Evolutionary conservation across 2,329 filamentous ascomycete genomes (phyloP).

Genomic region (Sporothrix pseudoabietina): DNA sequence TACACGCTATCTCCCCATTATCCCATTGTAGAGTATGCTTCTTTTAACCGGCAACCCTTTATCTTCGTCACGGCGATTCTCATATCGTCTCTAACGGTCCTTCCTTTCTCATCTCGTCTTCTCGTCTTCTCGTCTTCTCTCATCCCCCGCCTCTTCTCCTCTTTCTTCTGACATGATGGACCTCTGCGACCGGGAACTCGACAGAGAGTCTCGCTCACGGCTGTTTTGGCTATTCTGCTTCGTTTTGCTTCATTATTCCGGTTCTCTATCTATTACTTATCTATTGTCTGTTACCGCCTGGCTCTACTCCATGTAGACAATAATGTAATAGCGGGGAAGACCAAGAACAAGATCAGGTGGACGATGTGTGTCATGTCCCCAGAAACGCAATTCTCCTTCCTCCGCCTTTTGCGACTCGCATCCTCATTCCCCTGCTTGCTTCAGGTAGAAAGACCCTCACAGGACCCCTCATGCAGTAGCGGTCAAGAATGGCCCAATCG

Average conservation of each 20-base stretch:
- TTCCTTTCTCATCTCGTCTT: no score
- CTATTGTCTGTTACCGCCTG: background rate
- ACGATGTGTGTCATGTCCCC: background rate
- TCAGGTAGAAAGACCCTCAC: background rate
- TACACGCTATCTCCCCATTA: background rate
- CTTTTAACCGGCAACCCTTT: background rate
- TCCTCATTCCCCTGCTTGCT: background rate
- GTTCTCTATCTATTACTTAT: no score
- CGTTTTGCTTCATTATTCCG: background rate
- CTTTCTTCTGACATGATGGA: background rate
- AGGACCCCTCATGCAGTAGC: background rate
- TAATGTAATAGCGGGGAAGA: background rate
- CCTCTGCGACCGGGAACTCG: conserved; percentile 17
- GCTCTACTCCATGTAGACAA: background rate
- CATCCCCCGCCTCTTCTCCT: background rate
- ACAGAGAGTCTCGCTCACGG: background rate
- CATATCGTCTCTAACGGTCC: background rate
- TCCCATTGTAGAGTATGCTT: background rate
- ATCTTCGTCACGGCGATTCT: background rate
- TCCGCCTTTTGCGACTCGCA: background rate
- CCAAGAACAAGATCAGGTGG: background rate
- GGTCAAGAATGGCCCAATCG: background rate
- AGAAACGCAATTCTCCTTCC: background rate
- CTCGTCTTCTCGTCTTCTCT: conserved; percentile 9
- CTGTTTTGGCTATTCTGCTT: background rate